Evolutionary conservation across 169 alveolate species (phyloP).

Genomic region (Eimeria sp.): DNA sequence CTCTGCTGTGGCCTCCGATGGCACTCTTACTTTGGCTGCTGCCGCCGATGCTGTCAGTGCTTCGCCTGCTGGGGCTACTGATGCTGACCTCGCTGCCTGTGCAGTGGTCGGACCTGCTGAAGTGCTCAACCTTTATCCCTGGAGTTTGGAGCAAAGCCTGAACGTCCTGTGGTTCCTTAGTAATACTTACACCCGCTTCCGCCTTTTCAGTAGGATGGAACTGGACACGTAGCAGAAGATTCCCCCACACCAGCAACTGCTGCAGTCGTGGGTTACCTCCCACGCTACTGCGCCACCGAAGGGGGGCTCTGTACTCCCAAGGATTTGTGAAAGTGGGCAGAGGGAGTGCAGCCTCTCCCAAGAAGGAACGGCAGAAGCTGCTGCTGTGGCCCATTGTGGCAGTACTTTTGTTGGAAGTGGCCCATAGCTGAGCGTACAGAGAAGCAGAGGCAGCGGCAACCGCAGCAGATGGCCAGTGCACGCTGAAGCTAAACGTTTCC

Average conservation of each 20-base stretch:
- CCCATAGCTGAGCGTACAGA: slow-evolving; percentile 68
- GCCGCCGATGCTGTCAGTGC: slow-evolving; percentile 47
- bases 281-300: slow-evolving; percentile 69
- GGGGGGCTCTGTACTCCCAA: slow-evolving; percentile 71
- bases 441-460: slow-evolving; percentile 65
- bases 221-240: slow-evolving; percentile 51
- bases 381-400: not conserved
- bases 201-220: slow-evolving; percentile 23
- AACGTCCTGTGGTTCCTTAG: not conserved
- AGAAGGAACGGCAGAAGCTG: slow-evolving; percentile 38
- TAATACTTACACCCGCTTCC: not conserved
- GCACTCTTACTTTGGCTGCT: slow-evolving; percentile 21
- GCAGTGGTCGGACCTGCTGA: not conserved
- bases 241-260: slow-evolving; percentile 56
- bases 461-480: slow-evolving; percentile 75
- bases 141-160: slow-evolving; percentile 5
- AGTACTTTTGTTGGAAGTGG: slow-evolving; percentile 7
- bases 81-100: slow-evolving; percentile 5
- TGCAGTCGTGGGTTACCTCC: slow-evolving; percentile 49
- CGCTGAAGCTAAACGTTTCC: slow-evolving; percentile 36
- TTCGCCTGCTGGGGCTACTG: slow-evolving; percentile 36
- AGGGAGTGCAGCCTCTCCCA: slow-evolving; percentile 64
- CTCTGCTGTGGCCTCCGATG: not conserved
- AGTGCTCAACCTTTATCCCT: not conserved
- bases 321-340: slow-evolving; percentile 60